A percentile compares a stretch with the other conserved stretches of the same genome.
Evolutionary conservation across 1,284 basidiomycete genomes (phyloP).

Genomic region (Mycosarcoma maydis): DNA sequence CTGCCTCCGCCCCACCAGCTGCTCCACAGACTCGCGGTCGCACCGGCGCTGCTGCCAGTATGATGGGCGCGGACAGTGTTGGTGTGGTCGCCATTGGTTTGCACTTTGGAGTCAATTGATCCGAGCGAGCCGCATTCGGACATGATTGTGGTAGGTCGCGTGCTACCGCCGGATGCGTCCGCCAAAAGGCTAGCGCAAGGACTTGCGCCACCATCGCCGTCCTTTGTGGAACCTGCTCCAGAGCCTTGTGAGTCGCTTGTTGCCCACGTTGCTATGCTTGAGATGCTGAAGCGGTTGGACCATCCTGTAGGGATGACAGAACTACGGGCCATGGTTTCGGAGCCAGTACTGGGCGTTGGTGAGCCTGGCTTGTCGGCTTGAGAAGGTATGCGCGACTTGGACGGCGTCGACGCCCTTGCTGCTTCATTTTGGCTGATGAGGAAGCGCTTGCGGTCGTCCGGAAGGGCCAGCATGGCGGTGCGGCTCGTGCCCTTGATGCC

Average conservation of each 20-base stretch:
- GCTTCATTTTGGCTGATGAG: constrained; percentile 70
- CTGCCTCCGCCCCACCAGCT: constrained; percentile 56
- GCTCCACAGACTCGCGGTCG: constrained; percentile 45
- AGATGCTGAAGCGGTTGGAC: constrained; percentile 78
- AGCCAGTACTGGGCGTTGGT: constrained; percentile 73
- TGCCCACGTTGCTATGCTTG: constrained; percentile 73
- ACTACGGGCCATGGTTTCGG: constrained; percentile 46
- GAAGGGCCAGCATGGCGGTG: constrained; percentile 75
- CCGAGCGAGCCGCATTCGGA: constrained; percentile 34
- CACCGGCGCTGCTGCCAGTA: constrained; percentile 49
- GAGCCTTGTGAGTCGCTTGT: constrained; percentile 33
- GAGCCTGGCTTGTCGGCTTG: constrained; percentile 70
- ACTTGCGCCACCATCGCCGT: constrained; percentile 22
- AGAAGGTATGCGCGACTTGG: constrained; percentile 9
- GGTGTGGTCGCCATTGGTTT: constrained; percentile 15
- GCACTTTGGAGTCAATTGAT: constrained; percentile 17
- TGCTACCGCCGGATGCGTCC: constrained; percentile 30
- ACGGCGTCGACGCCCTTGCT: constrained; percentile 36
- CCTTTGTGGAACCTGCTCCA: constrained; percentile 12
- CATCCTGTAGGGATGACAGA: constrained; percentile 68
- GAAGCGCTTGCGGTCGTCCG: constrained; percentile 76
- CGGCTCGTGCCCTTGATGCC: constrained; percentile 78
- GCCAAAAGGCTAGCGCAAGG: constrained; percentile 26
- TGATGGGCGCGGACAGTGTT: constrained; percentile 27
- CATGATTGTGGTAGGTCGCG: constrained; percentile 29